Evolutionary conservation across 108 stramenopile species (phyloP).

Genomic region (Cyclotella cryptica): DNA sequence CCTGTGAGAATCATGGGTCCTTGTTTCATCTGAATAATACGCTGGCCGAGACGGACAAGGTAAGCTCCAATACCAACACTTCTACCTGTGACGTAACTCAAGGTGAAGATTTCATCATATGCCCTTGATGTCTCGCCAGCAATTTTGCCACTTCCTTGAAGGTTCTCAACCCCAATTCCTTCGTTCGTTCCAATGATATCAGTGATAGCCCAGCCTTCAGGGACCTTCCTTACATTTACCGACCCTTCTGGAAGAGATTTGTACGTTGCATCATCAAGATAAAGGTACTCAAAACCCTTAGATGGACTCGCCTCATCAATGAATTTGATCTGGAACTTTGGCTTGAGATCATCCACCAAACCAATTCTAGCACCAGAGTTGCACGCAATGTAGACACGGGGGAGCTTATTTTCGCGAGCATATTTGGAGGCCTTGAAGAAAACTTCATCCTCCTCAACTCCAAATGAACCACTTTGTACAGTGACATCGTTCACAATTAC

Average conservation of each 20-base stretch:
- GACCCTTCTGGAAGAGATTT: slow-evolving; percentile 83
- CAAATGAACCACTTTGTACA: slow-evolving; percentile 97
- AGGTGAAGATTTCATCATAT: slow-evolving; percentile 97
- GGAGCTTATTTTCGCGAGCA: slow-evolving; percentile 90
- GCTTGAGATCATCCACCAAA: slow-evolving; percentile 97
- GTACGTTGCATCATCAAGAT: slow-evolving; percentile 94
- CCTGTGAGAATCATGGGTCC: slow-evolving; percentile 96
- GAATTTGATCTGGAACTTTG: slow-evolving; percentile 95
- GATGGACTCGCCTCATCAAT: slow-evolving; percentile 84
- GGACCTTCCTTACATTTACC: slow-evolving; percentile 88
- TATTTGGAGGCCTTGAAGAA: slow-evolving; percentile 92
- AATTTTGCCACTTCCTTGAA: slow-evolving; percentile 97
- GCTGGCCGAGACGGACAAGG: slow-evolving; percentile 92
- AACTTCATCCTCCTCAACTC: slow-evolving; percentile 95
- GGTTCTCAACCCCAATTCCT: slow-evolving; percentile 98
- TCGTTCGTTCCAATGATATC: slow-evolving; percentile 96
- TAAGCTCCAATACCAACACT: slow-evolving; percentile 97
- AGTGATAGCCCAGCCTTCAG: slow-evolving; percentile 89
- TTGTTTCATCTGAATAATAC: slow-evolving; percentile 92
- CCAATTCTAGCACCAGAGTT: slow-evolving; percentile 99
- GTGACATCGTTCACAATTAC: slow-evolving; percentile 99
- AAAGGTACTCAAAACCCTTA: slow-evolving; percentile 97
- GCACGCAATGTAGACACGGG: slow-evolving; percentile 96
- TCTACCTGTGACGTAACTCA: slow-evolving; percentile 96
- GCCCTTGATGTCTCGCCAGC: slow-evolving; percentile 97